These are phyloP conservation scores for Porogramme epimiltina DNA, from an alignment of 1,284 basidiomycete species.

Conservation along the genomic window DNA sequence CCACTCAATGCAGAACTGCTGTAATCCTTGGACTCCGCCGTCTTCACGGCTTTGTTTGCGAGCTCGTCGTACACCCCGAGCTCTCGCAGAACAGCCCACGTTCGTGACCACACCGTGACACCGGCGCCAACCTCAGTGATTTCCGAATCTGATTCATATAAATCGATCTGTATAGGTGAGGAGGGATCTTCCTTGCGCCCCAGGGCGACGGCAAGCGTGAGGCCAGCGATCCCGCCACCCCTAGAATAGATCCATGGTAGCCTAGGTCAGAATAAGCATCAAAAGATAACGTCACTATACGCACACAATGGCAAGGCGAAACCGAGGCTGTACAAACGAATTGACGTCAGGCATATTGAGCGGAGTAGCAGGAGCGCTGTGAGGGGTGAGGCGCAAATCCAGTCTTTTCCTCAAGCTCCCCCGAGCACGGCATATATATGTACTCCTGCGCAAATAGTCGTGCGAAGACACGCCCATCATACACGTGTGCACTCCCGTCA, in stretches of 20 bases:
- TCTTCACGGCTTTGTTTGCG: constrained; percentile 25
- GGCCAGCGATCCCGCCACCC: constrained; percentile 40
- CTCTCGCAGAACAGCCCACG: constrained; percentile 38
- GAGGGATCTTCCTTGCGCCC: constrained; percentile 27
- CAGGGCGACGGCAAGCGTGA: constrained; percentile 38
- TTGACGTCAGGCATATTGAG: constrained; percentile 3
- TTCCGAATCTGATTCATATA: constrained; percentile 39
- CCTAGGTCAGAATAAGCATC: not conserved
- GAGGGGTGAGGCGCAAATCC: no score
- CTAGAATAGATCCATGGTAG: constrained; percentile 20
- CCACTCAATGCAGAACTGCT: constrained; percentile 15
- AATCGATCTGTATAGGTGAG: constrained; percentile 31
- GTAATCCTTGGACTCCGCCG: constrained; percentile 13
- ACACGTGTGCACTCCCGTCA: no score
- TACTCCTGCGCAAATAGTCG: no score
- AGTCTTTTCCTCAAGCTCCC: no score
- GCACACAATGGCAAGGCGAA: constrained; percentile 17
- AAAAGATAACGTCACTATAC: not conserved
- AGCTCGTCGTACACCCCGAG: constrained; percentile 37
- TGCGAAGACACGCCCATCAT: no score
- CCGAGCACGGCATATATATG: no score
- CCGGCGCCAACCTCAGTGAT: constrained; percentile 39
- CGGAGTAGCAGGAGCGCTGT: no score
- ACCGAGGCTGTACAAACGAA: constrained; percentile 4
- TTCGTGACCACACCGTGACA: constrained; percentile 41